Evolutionary conservation across 1,139 yeast species (phyloP).

Genomic region (Blastobotrys proliferans): DNA sequence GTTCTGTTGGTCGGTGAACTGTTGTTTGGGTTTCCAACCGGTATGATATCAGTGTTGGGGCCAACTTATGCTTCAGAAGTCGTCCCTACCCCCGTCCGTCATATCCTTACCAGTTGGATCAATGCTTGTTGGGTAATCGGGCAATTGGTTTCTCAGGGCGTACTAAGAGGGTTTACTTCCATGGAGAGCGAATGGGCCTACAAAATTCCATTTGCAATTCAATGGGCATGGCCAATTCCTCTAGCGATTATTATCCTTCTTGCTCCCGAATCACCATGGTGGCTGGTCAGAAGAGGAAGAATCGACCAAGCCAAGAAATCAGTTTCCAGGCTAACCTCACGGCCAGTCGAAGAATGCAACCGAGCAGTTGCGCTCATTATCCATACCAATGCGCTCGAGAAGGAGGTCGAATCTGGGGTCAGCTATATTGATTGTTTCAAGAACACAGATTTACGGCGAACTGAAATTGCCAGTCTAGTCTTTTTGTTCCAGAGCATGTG

Average conservation of each 20-base stretch:
- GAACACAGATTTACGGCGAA: slow-evolving; percentile 49
- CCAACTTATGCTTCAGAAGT: slow-evolving; percentile 48
- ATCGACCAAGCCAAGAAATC: slow-evolving; percentile 28
- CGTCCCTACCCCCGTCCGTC: slow-evolving; percentile 43
- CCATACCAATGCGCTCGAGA: slow-evolving; percentile 45
- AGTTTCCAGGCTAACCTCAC: slow-evolving; percentile 15
- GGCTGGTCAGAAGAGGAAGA: slow-evolving; percentile 36
- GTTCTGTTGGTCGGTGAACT: slow-evolving; percentile 41
- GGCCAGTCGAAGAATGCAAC: slow-evolving; percentile 33
- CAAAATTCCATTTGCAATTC: slow-evolving; percentile 47
- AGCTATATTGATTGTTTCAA: slow-evolving; percentile 47
- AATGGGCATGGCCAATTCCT: slow-evolving; percentile 62
- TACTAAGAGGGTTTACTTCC: slow-evolving; percentile 4
- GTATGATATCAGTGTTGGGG: slow-evolving; percentile 43
- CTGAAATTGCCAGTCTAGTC: slow-evolving; percentile 38
- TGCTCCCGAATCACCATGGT: slow-evolving; percentile 48
- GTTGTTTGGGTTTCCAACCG: slow-evolving; percentile 44
- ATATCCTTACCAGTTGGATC: slow-evolving; percentile 39
- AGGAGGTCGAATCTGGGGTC: slow-evolving; percentile 31
- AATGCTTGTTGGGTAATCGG: slow-evolving; percentile 45
- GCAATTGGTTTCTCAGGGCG: slow-evolving; percentile 32
- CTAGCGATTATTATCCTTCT: slow-evolving; percentile 47
- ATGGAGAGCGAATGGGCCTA: slow-evolving; percentile 31
- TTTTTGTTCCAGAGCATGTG: slow-evolving; percentile 8
- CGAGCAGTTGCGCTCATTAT: slow-evolving; percentile 40